Base-by-base conservation (phyloP, 129 eudicot genomes). In the Centella asiatica region DNA sequence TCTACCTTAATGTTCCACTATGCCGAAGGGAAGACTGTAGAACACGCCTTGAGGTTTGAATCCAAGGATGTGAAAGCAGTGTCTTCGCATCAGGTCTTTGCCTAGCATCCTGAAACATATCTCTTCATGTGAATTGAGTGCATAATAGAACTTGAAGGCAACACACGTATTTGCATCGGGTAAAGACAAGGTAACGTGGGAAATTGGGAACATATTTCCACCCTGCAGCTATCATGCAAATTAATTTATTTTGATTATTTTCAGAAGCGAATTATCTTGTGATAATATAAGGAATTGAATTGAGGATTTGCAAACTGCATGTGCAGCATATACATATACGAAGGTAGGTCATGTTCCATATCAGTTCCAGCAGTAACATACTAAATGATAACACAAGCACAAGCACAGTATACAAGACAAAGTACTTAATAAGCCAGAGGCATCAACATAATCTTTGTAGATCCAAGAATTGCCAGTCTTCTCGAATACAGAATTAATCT, bases 61-160 rank as follows among this genome's bases (percentile, higher is more conserved):
- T 93, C 99, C 99, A 93, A 36, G 99, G 95, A 61, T 93, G 95
- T 54, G 96, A 93, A 72, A 93, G 96, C 75, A 93, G 62, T 44
- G 92, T 80, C 80, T 88, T 93, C 17, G 99, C 99, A 80, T 93
- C 96, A 51, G 99, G 95, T 81, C 99, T 88, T 77, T 84, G 83
- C 51, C 95, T 82, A 45, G 99, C 99, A 82, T 93, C 99, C 99
- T 93, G 76, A 76, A 84, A 80, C 39, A 67, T 40, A 33, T 51
- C 49, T 45, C 57, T 50, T 25, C 32, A 44, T 23, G 68, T 72
- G 67, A 74, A 44, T 49, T 24, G 29, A n/a, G 28, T 68, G 70
- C 54, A 71, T 64, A 32, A 2, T 25, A 64, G 55, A 67, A 14
- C 34, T 44, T 24, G 24, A 3, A 19, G 33, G 17, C 53, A 18